These are phyloP conservation scores for Raffaelea albimanens DNA, from an alignment of 2,329 filamentous ascomycete genomes.

Conservation along the genomic window DNA sequence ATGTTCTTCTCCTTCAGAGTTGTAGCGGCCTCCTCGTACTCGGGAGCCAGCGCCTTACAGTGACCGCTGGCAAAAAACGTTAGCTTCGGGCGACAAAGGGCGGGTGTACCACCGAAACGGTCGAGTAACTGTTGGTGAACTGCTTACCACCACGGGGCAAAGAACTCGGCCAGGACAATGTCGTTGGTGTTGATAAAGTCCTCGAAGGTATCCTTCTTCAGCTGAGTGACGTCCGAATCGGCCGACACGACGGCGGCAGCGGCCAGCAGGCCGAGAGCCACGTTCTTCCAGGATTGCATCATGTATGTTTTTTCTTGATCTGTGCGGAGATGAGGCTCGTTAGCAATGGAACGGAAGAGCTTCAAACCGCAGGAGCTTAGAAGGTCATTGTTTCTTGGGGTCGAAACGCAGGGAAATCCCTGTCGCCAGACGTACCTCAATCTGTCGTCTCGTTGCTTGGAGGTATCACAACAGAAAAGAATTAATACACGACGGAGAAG, in stretches of 20 bases:
- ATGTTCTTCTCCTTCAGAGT: constrained; percentile 82
- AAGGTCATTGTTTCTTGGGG: not conserved
- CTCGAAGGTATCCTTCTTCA: constrained; percentile 81
- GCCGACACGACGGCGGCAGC: constrained; percentile 48
- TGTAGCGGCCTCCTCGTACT: constrained; percentile 82
- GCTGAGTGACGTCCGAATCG: constrained; percentile 70
- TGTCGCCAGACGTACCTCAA: too few relatives aligned
- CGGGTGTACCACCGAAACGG: not conserved
- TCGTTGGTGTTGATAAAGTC: constrained; percentile 78
- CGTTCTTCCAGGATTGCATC: constrained; percentile 38
- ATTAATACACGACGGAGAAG: not conserved
- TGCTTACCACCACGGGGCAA: constrained; percentile 43
- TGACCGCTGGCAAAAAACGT: constrained; percentile 61
- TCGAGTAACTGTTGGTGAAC: not conserved
- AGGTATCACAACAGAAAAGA: not conserved
- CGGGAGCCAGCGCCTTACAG: constrained; percentile 94
- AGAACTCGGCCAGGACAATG: constrained; percentile 80
- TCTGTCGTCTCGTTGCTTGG: not conserved
- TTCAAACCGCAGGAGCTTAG: too few relatives aligned
- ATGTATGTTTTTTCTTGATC: constrained; percentile 12
- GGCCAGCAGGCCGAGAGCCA: constrained; percentile 45
- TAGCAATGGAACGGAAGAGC: too few relatives aligned
- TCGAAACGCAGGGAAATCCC: too few relatives aligned
- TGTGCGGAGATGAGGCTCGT: too few relatives aligned
- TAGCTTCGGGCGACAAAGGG: not conserved